A percentile compares a stretch with the other conserved stretches of the same genome.
Conservation (phyloP, 345 rosid species). For the Citrus medica region DNA sequence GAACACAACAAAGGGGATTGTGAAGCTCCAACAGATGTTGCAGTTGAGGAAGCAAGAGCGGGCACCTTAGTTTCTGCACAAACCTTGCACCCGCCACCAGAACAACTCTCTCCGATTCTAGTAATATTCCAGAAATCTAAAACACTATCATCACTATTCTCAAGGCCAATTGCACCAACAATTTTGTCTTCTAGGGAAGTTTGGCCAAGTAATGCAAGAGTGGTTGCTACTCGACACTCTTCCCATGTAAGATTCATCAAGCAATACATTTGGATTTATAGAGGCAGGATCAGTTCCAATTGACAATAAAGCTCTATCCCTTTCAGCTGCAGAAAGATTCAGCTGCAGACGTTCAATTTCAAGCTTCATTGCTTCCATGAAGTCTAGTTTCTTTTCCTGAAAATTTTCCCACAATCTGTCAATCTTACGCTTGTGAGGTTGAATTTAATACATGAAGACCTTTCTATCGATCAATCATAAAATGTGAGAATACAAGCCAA, state of each 20-base stretch:
- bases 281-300: conserved; percentile 91
- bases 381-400: conserved; percentile 72
- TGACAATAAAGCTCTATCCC: conserved; percentile 92
- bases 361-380: conserved; percentile 75
- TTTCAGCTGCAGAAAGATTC: conserved; percentile 94
- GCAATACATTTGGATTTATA: conserved; percentile 75
- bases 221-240: conserved; percentile 67
- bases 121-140: conserved; percentile 85
- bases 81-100: conserved; percentile 66
- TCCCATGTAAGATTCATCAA: conserved; percentile 65
- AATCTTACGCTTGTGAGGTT: conserved; percentile 11
- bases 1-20: conserved; percentile 52
- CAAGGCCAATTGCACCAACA: conserved; percentile 76
- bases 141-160: conserved; percentile 43
- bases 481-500: neutral
- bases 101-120: conserved; percentile 62
- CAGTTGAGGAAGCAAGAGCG: conserved; percentile 29
- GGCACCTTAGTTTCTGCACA: conserved; percentile 50
- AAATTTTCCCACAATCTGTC: conserved; percentile 12
- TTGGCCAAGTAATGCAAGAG: conserved; percentile 82
- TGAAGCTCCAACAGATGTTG: conserved; percentile 39
- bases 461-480: neutral
- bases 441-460: conserved; percentile 7
- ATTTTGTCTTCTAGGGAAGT: conserved; percentile 82
- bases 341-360: conserved; percentile 85